These are phyloP conservation scores for Aspergillus proliferans DNA, from an alignment of 2,329 filamentous ascomycete genomes.

Conservation along the genomic window DNA sequence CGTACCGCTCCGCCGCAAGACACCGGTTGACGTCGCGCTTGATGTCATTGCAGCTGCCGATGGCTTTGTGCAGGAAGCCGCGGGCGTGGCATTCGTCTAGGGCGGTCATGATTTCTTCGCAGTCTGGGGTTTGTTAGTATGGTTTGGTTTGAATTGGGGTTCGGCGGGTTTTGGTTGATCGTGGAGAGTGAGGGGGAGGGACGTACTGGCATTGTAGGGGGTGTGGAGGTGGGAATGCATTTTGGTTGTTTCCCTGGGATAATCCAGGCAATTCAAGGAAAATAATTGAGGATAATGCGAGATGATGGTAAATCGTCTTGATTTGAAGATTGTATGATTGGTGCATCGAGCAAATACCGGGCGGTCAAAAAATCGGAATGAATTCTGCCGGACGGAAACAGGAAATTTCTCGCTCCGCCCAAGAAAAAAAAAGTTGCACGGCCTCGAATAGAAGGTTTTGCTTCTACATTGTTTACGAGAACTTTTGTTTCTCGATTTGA, in stretches of 20 bases:
- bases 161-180: background rate
- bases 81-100: slow-evolving; percentile 92
- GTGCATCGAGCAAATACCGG: slow-evolving; percentile 13
- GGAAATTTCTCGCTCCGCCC: slow-evolving; percentile 9
- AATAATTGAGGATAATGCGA: background rate
- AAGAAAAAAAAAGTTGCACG: slow-evolving; percentile 15
- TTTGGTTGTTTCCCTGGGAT: slow-evolving; percentile 19
- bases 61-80: slow-evolving; percentile 86
- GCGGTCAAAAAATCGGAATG: slow-evolving; percentile 19
- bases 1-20: slow-evolving; percentile 70
- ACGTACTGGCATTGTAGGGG: slow-evolving; percentile 76
- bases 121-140: slow-evolving; percentile 53
- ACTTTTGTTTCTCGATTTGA: too few species aligned
- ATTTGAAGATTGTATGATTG: background rate
- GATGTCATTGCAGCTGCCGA: slow-evolving; percentile 81
- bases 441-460: slow-evolving; percentile 4
- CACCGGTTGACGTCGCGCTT: slow-evolving; percentile 83
- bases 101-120: slow-evolving; percentile 86
- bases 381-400: slow-evolving; percentile 29
- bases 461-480: background rate
- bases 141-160: background rate
- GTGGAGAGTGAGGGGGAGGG: slow-evolving; percentile 2
- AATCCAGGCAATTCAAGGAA: slow-evolving; percentile 2
- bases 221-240: slow-evolving; percentile 99
- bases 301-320: too few species aligned